Percentiles rank a stretch among this genome's conserved stretches.
These are phyloP conservation scores for Aspergillus funiculosus DNA, from an alignment of 495 filamentous ascomycete genomes.

Conservation along the genomic window DNA sequence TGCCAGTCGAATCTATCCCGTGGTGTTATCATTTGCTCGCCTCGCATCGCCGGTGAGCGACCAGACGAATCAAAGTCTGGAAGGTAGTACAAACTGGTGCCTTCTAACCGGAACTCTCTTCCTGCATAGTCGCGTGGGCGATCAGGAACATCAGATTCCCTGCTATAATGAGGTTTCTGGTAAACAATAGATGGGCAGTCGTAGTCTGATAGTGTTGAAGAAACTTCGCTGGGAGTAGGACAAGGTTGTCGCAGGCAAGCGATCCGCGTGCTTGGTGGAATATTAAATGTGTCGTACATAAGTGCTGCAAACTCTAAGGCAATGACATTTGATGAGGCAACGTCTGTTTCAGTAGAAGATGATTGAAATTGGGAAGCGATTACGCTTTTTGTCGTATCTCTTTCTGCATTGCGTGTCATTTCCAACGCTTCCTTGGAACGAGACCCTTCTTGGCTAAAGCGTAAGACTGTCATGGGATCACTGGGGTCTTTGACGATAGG, in stretches of 20 bases:
- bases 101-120: slow-evolving; percentile 73
- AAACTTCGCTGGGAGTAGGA: slow-evolving; percentile 27
- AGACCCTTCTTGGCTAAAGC: slow-evolving; percentile 60
- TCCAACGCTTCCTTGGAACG: slow-evolving; percentile 37
- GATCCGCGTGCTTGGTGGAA: slow-evolving; percentile 20
- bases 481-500: slow-evolving; percentile 76
- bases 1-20: slow-evolving; percentile 49
- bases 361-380: slow-evolving; percentile 20
- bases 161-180: slow-evolving; percentile 79
- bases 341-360: slow-evolving; percentile 19
- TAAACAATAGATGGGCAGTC: slow-evolving; percentile 60
- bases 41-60: slow-evolving; percentile 48
- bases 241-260: slow-evolving; percentile 24
- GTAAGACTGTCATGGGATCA: slow-evolving; percentile 55
- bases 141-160: slow-evolving; percentile 81
- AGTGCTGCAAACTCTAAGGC: slow-evolving; percentile 21
- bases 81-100: slow-evolving; percentile 67
- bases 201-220: slow-evolving; percentile 27
- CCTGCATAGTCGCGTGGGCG: slow-evolving; percentile 79
- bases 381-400: slow-evolving; percentile 5
- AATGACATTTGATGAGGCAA: slow-evolving; percentile 16
- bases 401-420: slow-evolving; percentile 15
- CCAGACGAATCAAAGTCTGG: slow-evolving; percentile 71
- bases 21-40: slow-evolving; percentile 40
- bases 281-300: slow-evolving; percentile 28